Conservation (phyloP, 2,329 filamentous ascomycete genomes). For the Fusarium multiceps region DNA sequence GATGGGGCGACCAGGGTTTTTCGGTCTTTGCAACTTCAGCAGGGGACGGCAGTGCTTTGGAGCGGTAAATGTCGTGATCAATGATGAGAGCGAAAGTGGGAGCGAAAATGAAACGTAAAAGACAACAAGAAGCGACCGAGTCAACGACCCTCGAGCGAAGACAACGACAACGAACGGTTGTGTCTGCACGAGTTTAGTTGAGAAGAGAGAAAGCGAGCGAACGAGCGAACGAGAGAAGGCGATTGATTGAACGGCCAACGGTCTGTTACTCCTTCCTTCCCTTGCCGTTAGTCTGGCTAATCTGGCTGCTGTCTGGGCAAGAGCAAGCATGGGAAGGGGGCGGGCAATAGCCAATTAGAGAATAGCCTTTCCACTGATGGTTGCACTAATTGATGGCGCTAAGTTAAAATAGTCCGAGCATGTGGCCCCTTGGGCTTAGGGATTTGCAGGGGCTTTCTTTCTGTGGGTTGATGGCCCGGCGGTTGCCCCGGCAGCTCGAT, state of each 20-base stretch:
- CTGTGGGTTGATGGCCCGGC: slow-evolving; percentile 22
- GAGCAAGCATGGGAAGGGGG: slow-evolving; percentile 30
- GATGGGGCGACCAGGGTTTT: slow-evolving; percentile 37
- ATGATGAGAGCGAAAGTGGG: slow-evolving; percentile 26
- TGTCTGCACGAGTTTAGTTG: slow-evolving; percentile 21
- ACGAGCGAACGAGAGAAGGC: slow-evolving; percentile 15
- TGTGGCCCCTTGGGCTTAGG: slow-evolving; percentile 27
- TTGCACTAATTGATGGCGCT: slow-evolving; percentile 25
- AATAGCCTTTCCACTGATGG: slow-evolving; percentile 8
- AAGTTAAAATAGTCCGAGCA: slow-evolving; percentile 24
- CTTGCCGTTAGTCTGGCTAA: slow-evolving; percentile 37
- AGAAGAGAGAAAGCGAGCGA: slow-evolving; percentile 5
- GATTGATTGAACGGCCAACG: slow-evolving; percentile 40
- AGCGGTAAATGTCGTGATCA: slow-evolving; percentile 20
- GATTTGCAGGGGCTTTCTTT: slow-evolving; percentile 17
- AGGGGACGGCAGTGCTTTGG: slow-evolving; percentile 23
- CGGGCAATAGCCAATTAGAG: slow-evolving; percentile 26
- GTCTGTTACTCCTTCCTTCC: slow-evolving; percentile 36
- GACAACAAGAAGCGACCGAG: slow-evolving; percentile 26
- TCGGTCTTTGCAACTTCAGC: slow-evolving; percentile 31
- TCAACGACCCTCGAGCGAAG: slow-evolving; percentile 23
- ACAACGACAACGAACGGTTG: slow-evolving; percentile 32
- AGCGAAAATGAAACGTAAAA: slow-evolving; percentile 22
- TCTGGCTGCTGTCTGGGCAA: slow-evolving; percentile 3
- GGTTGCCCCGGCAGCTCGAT: slow-evolving; percentile 40